A percentile compares a stretch with the other conserved stretches of the same genome.
These are phyloP conservation scores for Pneumocystis canis DNA, from an alignment of 1,139 yeast genomes.

Conservation along the genomic window DNA sequence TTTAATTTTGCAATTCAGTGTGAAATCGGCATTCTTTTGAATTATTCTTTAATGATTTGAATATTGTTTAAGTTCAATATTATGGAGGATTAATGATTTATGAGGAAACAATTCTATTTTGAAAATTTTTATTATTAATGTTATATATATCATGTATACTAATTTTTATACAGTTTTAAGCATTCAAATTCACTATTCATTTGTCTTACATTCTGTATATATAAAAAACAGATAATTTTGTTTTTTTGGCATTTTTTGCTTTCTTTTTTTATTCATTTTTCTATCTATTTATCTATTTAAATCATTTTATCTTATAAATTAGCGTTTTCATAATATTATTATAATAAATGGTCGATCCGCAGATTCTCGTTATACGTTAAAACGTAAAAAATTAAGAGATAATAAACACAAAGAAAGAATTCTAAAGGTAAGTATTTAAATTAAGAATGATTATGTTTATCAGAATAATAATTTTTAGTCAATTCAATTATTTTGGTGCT, in stretches of 20 bases:
- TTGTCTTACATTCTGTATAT: neutral
- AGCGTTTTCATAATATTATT: too few species aligned
- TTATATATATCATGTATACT: neutral
- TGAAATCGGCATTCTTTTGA: neutral
- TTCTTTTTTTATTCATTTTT: too few species aligned
- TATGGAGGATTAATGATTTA: neutral
- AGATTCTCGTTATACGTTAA: too few species aligned
- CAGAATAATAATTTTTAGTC: neutral
- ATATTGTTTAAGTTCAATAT: neutral
- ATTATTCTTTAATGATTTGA: neutral
- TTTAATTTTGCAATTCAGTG: neutral
- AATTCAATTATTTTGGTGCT: neutral
- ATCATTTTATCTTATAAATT: too few species aligned
- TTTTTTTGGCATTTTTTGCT: neutral
- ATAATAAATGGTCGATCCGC: too few species aligned
- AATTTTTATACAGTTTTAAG: neutral
- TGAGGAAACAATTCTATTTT: neutral
- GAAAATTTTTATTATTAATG: neutral
- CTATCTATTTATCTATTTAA: too few species aligned
- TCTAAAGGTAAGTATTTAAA: neutral
- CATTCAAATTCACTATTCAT: neutral
- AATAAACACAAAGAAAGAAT: neutral
- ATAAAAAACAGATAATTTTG: too few species aligned
- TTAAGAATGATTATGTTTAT: neutral
- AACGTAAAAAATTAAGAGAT: too few species aligned